Conservation (phyloP, 352 stramenopile species). For the Phytopythium delawarense region DNA sequence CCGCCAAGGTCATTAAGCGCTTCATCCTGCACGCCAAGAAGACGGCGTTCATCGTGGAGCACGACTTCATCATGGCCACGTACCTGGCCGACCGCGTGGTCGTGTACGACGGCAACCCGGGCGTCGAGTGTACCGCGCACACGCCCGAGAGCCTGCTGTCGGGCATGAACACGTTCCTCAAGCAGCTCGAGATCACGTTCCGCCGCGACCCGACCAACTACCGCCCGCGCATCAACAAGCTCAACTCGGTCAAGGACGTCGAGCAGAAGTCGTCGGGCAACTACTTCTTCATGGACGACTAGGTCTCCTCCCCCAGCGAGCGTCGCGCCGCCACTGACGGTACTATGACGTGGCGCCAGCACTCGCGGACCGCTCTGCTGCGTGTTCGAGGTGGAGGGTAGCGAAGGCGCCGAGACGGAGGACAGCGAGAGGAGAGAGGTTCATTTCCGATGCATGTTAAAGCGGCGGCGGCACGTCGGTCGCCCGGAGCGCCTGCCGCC, state of each 20-base stretch:
- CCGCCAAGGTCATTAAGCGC: constrained; percentile 99
- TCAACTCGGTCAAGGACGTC: constrained; percentile 95
- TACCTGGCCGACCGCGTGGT: constrained; percentile 97
- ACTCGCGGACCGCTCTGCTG: background rate
- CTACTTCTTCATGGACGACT: constrained; percentile 99
- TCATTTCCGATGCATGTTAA: constrained; percentile 14
- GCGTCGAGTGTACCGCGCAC: constrained; percentile 96
- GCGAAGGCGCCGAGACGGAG: background rate
- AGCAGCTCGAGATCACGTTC: constrained; percentile 99
- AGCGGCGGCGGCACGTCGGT: background rate
- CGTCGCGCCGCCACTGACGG: constrained; percentile 4
- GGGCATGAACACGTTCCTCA: constrained; percentile 99
- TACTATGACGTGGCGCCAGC: background rate
- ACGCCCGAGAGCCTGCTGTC: constrained; percentile 93
- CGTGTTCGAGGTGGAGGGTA: background rate
- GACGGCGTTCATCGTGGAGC: constrained; percentile 99
- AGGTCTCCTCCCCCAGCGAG: constrained; percentile 20
- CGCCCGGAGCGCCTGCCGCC: constrained; percentile 16
- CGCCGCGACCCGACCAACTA: constrained; percentile 98
- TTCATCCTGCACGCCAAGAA: constrained; percentile 99
- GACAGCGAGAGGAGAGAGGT: constrained; percentile 11
- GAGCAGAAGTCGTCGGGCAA: constrained; percentile 97
- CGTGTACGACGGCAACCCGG: constrained; percentile 94
- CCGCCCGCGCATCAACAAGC: constrained; percentile 96
- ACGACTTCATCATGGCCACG: constrained; percentile 99